A percentile compares a stretch with the other conserved stretches of the same genome.
Conservation (phyloP, 768 basidiomycete genomes). For the Neoboletus brunneissimus region DNA sequence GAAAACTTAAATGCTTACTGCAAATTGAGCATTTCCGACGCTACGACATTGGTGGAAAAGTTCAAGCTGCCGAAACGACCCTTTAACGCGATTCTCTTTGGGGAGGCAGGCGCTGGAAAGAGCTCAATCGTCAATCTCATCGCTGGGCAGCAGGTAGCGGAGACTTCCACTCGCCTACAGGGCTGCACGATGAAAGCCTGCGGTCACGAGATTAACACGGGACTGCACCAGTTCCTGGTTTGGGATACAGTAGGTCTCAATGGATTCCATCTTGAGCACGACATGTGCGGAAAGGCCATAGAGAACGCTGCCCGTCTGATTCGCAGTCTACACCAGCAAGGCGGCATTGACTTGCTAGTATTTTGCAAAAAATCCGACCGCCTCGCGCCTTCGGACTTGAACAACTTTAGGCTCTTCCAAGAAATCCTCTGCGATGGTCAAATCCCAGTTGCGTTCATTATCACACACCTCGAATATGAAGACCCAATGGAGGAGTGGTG, state of each 20-base stretch:
- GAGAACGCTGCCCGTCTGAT: conserved; percentile 30
- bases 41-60: conserved; percentile 8
- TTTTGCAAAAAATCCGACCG: conserved; percentile 34
- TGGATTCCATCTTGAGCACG: conserved; percentile 8
- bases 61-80: conserved; percentile 13
- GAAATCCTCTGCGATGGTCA: conserved; percentile 37
- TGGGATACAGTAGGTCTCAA: conserved; percentile 35
- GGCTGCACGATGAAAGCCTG: conserved; percentile 35
- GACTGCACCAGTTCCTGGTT: conserved; percentile 21
- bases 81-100: conserved; percentile 38
- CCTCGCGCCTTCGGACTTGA: conserved; percentile 25
- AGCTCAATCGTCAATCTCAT: conserved; percentile 43
- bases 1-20: conserved; percentile 13
- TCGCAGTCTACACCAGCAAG: conserved; percentile 23
- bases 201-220: conserved; percentile 24
- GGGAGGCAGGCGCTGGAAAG: conserved; percentile 41
- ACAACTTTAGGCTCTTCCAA: conserved; percentile 35
- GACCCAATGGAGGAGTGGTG: conserved; percentile 34
- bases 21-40: conserved; percentile 10
- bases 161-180: conserved; percentile 20
- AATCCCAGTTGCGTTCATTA: conserved; percentile 39
- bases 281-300: conserved; percentile 18
- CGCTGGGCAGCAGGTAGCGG: conserved; percentile 21
- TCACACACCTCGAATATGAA: conserved; percentile 38
- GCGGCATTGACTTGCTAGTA: conserved; percentile 39